Base-by-base conservation (phyloP, 495 filamentous ascomycete genomes). In the Penicillium bialowiezense region DNA sequence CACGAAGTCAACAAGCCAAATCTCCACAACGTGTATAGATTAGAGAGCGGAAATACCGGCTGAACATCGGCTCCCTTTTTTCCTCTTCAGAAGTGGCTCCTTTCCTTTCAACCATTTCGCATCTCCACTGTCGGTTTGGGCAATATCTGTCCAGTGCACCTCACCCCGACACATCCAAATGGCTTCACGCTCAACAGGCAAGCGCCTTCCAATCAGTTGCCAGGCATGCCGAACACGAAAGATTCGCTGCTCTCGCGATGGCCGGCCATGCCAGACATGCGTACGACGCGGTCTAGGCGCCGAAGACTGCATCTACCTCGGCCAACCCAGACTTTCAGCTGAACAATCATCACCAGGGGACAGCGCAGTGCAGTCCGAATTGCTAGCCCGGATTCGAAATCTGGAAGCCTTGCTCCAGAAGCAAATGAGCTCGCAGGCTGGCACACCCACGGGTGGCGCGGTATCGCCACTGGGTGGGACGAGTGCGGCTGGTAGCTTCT, bases 261-360 rank as follows among this genome's bases (percentile, higher is more conserved):
- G 66, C 14, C 61, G 70, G 12, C 70, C 70, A 15, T 73, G 70
- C 26, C 66, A 71, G 34, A 73, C 70, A 1, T 73, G 70, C 52
- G 63, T 71, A 3, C 64, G 68, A 7, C 62, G 70, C 12, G 70
- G 70, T 7, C 54, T 73, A 6, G 66, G 66, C 12, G 68, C 70
- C 6, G 66, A 73, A 42, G 70, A 73, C 50, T 73, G 70, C 35
- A 58, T 73, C 50, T 73, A 73, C 23, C 60, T 73, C 12, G 68
- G 70, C 23, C 70, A 70, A 28, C 70, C 70, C 6, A 54, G 70
- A 23, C 54, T 73, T 13, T 70, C 68, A 44, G 60, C 63, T 6
- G 68, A 71, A 13, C 65, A 65, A 34, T 37, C 56, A 2, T 48
- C 58, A 8, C 24, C 62, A 6, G 53, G 50, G 5, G 68, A 70